Percentiles rank a stretch among this genome's conserved stretches.
Conservation (phyloP, 2,329 filamentous ascomycete species). For the Periconia sp. region DNA sequence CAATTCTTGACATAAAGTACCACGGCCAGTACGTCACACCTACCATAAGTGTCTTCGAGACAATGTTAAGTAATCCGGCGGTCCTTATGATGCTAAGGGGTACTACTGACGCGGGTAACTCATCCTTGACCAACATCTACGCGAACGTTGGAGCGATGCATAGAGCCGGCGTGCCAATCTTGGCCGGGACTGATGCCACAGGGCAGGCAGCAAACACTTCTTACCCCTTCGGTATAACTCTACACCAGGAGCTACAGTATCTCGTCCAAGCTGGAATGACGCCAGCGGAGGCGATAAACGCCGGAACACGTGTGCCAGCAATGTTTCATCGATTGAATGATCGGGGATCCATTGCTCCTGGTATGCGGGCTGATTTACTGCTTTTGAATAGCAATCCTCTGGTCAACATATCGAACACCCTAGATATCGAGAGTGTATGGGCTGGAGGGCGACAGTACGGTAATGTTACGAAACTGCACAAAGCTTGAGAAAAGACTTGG, state of each 20-base stretch:
- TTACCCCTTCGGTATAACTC: constrained; percentile 19
- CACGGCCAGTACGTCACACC: constrained; percentile 11
- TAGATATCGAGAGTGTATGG: constrained; percentile 8
- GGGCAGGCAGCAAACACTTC: constrained; percentile 22
- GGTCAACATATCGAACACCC: constrained; percentile 2
- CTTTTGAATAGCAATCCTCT: constrained; percentile 9
- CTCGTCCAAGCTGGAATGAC: constrained; percentile 33
- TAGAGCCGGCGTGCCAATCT: constrained; percentile 28
- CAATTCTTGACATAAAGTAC: constrained; percentile 5
- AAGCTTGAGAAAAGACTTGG: no score
- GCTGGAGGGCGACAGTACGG: not conserved
- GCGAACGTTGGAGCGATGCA: constrained; percentile 5
- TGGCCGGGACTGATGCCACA: constrained; percentile 40
- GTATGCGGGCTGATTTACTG: constrained; percentile 15
- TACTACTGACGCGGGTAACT: not conserved
- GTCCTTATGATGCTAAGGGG: not conserved
- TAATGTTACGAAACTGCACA: no score
- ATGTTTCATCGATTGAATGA: constrained; percentile 31
- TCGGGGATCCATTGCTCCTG: constrained; percentile 27
- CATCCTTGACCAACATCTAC: not conserved
- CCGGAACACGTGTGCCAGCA: constrained; percentile 32
- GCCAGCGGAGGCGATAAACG: constrained; percentile 27
- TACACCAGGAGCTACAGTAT: constrained; percentile 26
- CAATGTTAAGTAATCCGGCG: not conserved
- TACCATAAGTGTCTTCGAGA: constrained; percentile 8